These are phyloP conservation scores for Lojkania enalia DNA, from an alignment of 2,329 filamentous ascomycete genomes.

Conservation along the genomic window DNA sequence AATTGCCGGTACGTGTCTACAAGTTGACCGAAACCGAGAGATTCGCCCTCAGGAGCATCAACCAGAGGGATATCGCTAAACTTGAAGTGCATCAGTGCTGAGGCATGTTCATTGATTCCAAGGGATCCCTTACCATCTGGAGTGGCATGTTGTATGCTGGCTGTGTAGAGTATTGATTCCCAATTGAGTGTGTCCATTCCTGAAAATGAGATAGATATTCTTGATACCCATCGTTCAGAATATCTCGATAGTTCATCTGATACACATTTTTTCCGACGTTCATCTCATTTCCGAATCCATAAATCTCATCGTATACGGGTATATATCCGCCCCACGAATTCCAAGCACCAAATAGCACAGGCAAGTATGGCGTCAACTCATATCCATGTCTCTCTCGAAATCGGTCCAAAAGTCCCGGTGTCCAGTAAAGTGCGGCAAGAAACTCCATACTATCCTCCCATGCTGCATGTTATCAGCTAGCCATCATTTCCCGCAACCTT, in stretches of 20 bases:
- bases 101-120: slow-evolving; percentile 1
- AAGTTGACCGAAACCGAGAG: slow-evolving; percentile 35
- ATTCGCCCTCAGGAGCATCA: slow-evolving; percentile 41
- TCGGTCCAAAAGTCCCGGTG: slow-evolving; percentile 21
- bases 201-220: slow-evolving; percentile 30
- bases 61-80: slow-evolving; percentile 31
- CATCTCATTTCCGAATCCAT: slow-evolving; percentile 10
- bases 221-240: slow-evolving; percentile 34
- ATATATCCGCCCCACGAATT: slow-evolving; percentile 16
- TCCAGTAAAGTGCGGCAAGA: slow-evolving; percentile 28
- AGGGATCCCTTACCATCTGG: slow-evolving; percentile 28
- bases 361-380: slow-evolving; percentile 33
- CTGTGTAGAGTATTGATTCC: slow-evolving; percentile 34
- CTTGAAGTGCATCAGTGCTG: slow-evolving; percentile 5
- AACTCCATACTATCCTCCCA: slow-evolving; percentile 44
- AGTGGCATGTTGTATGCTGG: slow-evolving; percentile 42
- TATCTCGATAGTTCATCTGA: slow-evolving; percentile 31
- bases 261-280: slow-evolving; percentile 21
- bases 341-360: slow-evolving; percentile 25
- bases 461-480: slow-evolving; percentile 9
- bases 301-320: slow-evolving; percentile 14
- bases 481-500: neutral
- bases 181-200: slow-evolving; percentile 29
- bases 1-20: slow-evolving; percentile 42
- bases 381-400: slow-evolving; percentile 33